Percentiles rank a stretch among this genome's conserved stretches.
These are phyloP conservation scores for Liriodendron chinense DNA, from an alignment of 164 flowering plant species.

Conservation along the genomic window DNA sequence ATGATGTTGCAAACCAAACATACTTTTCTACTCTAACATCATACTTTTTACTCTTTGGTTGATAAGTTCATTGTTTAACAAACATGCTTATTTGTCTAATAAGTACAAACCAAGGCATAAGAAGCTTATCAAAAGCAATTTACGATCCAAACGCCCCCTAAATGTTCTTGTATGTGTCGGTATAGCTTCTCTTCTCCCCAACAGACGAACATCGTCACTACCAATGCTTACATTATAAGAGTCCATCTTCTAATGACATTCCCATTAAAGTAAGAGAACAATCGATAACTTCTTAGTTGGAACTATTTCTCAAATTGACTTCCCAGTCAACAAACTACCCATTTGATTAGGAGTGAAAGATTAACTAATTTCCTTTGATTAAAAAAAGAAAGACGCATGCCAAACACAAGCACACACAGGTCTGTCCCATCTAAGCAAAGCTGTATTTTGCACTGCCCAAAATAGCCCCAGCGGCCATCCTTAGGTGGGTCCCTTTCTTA, in stretches of 20 bases:
- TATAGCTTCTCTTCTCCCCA: not conserved
- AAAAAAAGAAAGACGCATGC: not conserved
- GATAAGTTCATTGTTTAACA: no score
- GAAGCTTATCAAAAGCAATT: no score
- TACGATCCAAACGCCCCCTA: not conserved
- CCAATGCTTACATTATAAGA: not conserved
- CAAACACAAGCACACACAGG: not conserved
- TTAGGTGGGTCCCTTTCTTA: no score
- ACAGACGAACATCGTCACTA: not conserved
- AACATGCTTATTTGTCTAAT: no score
- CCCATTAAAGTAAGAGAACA: not conserved
- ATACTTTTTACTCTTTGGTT: no score
- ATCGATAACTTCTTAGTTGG: not conserved
- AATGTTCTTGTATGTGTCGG: not conserved
- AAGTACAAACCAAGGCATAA: no score
- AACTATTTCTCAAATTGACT: not conserved
- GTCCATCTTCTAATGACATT: not conserved
- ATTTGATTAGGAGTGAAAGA: constrained; percentile 2
- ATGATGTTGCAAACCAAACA: no score
- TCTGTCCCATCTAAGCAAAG: not conserved
- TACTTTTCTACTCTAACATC: no score
- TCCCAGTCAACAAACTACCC: not conserved
- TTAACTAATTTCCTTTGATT: not conserved
- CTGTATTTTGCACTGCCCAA: no score
- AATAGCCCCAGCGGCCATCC: no score